Base-by-base conservation (phyloP, 1,139 yeast species). In the Hyphopichia wangnamkhiaoensis region DNA sequence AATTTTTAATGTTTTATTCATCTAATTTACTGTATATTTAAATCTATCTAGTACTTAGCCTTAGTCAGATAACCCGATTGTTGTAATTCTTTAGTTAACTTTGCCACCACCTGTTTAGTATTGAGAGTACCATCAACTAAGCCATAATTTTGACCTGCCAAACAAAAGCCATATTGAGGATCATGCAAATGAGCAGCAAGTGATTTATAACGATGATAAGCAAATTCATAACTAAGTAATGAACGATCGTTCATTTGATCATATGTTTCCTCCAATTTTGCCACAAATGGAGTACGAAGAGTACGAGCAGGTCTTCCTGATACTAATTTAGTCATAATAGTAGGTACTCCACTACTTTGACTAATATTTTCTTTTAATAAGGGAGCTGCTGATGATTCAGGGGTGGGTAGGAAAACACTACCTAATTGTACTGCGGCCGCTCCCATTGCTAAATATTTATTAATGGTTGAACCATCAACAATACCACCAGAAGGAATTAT, bases 401-500 rank as follows among this genome's bases (percentile, higher is more conserved):
- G 46, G 0, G 72, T 56, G 1, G 68, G 59, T 12, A 76, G 56
- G 49, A 74, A 74, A 1, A 62, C 63, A 0, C 79, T 70, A 0
- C 81, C 81, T 34, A 74, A 23, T 42, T 71, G 79, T 17, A 71
- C 77, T 1, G 69, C 79, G 7, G 70, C 62, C 2, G 77, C 76
- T 0, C 79, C 79, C 5, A 43, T 37, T 0, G 50, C 38, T 21
- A 74, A 42, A 38, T 59, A 61, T 3, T 40, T 41, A 3, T 55
- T 46, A 13, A 68, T 58, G 5, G 56, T 54, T 2, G 37, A 21
- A 1, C 61, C 51, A 40, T 61, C 60, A 42, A 59, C 54, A 7
- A 76, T 65, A 0, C 81, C 81, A 14, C 81, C 81, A 8, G 80
- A 67, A 1, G 77, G 70, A 8, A 76, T 53, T 3, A 74, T 38